A percentile compares a stretch with the other conserved stretches of the same genome.
Conservation (phyloP, 768 basidiomycete genomes). For the Tulasnella sp. region DNA sequence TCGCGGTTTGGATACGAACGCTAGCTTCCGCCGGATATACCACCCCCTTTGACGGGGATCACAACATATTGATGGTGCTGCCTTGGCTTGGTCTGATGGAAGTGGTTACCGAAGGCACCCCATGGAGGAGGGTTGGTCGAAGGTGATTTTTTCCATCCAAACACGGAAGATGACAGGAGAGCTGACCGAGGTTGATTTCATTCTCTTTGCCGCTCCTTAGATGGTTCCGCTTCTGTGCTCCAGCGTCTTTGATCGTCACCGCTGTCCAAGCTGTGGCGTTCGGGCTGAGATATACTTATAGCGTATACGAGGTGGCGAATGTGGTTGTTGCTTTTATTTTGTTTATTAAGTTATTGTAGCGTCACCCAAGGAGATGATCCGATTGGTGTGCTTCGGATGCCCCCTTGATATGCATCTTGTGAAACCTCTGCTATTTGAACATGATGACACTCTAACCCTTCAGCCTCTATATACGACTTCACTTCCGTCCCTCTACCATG, state of each 20-base stretch:
- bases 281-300: conserved; percentile 55
- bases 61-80: conserved; percentile 29
- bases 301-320: conserved; percentile 52
- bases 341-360: too few species aligned
- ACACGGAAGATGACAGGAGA: background rate
- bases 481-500: conserved; percentile 69
- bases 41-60: conserved; percentile 74
- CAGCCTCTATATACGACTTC: too few species aligned
- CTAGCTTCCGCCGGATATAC: conserved; percentile 66
- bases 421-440: too few species aligned
- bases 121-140: background rate
- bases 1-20: conserved; percentile 86
- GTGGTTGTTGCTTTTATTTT: conserved; percentile 38
- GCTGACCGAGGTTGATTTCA: background rate
- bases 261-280: conserved; percentile 19
- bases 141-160: background rate
- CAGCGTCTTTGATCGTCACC: background rate
- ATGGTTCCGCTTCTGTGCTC: background rate
- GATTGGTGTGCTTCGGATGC: too few species aligned
- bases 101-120: background rate
- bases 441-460: too few species aligned
- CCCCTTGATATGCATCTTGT: too few species aligned
- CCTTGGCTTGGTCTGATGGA: conserved; percentile 23
- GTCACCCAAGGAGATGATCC: too few species aligned
- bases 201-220: background rate